These are phyloP conservation scores for Rutstroemia sp. DNA, from an alignment of 2,329 filamentous ascomycete genomes.

Conservation along the genomic window DNA sequence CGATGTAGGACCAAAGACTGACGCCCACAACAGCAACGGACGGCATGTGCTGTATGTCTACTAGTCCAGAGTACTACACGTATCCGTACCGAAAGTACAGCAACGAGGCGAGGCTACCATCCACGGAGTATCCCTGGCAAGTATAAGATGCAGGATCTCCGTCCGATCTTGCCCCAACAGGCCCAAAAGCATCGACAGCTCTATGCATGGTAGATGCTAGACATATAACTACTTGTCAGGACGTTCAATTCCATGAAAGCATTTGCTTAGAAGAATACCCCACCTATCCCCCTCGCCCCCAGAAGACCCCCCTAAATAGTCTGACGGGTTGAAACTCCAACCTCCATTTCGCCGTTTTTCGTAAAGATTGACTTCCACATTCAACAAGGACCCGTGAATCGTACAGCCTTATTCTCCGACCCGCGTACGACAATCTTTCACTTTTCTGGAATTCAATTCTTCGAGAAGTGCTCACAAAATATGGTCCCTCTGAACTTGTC, in stretches of 20 bases:
- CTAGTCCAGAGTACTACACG: not conserved
- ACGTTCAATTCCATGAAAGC: not conserved
- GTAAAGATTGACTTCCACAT: not conserved
- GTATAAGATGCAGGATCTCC: not conserved
- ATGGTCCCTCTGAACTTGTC: not conserved
- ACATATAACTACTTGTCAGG: not conserved
- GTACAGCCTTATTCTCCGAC: conserved; percentile 11
- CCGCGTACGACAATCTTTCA: conserved; percentile 8
- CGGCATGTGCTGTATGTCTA: too few species aligned
- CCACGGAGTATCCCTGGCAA: not conserved
- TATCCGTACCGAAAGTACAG: not conserved
- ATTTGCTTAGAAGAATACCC: not conserved
- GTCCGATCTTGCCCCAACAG: not conserved
- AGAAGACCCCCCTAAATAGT: not conserved
- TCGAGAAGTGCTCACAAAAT: conserved; percentile 4
- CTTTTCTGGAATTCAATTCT: conserved; percentile 3
- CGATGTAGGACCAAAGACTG: too few species aligned
- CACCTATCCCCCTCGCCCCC: not conserved
- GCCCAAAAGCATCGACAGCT: not conserved
- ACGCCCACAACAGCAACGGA: too few species aligned
- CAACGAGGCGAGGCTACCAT: not conserved
- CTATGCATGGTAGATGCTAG: conserved; percentile 2
- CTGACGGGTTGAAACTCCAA: too few species aligned
- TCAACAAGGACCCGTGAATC: conserved; percentile 3
- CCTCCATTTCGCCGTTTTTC: not conserved